Evolutionary conservation across 768 basidiomycete species (phyloP).

Genomic region (Agrocybe praecox): DNA sequence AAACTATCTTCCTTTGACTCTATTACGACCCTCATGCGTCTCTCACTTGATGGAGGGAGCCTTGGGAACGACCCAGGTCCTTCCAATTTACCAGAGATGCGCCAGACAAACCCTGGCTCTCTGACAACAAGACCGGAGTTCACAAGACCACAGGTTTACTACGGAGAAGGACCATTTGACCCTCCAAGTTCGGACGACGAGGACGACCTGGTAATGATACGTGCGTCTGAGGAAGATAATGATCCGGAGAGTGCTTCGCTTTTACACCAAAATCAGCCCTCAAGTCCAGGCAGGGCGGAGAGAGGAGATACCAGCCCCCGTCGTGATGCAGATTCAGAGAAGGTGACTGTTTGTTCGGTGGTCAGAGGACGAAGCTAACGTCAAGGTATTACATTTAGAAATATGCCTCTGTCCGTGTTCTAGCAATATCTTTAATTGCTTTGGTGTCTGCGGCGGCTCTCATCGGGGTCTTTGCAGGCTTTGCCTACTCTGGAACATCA

Average conservation of each 20-base stretch:
- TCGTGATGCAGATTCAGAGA: constrained; percentile 13
- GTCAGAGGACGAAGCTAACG: not conserved
- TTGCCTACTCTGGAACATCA: constrained; percentile 61
- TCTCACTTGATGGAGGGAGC: constrained; percentile 19
- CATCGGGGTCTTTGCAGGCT: constrained; percentile 80
- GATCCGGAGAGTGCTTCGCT: constrained; percentile 19
- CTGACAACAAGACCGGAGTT: constrained; percentile 22
- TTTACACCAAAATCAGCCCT: constrained; percentile 18
- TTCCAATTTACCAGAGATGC: constrained; percentile 20
- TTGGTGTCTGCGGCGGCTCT: constrained; percentile 63
- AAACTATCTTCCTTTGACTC: no score
- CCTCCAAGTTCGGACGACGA: constrained; percentile 76
- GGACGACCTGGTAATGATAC: constrained; percentile 34
- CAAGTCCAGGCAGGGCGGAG: constrained; percentile 31
- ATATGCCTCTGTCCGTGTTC: constrained; percentile 55
- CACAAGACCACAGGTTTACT: constrained; percentile 46
- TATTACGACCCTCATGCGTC: constrained; percentile 15
- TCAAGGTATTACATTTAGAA: constrained; percentile 35
- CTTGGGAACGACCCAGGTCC: constrained; percentile 13
- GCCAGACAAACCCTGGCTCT: constrained; percentile 19
- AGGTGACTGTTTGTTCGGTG: constrained; percentile 10
- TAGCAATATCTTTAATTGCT: constrained; percentile 61
- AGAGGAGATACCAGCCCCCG: constrained; percentile 25
- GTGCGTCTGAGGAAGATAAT: constrained; percentile 18
- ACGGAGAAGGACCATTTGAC: constrained; percentile 78